Conservation (phyloP, 345 rosid species). For the Theobroma cacao region DNA sequence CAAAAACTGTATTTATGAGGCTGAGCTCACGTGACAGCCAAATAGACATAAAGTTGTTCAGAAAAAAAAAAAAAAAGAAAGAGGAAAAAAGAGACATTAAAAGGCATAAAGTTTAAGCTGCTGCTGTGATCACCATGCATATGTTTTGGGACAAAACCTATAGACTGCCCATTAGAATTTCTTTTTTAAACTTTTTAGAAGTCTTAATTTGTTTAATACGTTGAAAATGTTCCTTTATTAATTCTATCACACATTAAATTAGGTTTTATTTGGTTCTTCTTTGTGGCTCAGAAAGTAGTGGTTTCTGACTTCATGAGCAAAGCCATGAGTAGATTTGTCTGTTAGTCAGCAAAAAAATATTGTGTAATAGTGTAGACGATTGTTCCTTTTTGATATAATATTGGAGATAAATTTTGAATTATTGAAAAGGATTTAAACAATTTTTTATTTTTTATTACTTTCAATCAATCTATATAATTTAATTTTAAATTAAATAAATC, state of each 20-base stretch:
- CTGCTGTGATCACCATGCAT: constrained; percentile 6
- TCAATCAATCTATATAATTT: too few relatives aligned
- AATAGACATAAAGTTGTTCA: not conserved
- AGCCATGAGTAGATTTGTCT: not conserved
- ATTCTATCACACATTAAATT: not conserved
- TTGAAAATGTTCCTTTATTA: not conserved
- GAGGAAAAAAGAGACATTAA: too few relatives aligned
- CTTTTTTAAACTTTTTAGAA: not conserved
- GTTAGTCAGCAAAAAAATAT: not conserved
- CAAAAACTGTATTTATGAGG: too few relatives aligned
- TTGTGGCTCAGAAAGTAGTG: not conserved
- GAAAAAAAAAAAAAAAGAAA: too few relatives aligned
- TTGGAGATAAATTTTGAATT: too few relatives aligned
- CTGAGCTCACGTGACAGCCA: not conserved
- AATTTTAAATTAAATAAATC: too few relatives aligned
- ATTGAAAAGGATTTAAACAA: too few relatives aligned
- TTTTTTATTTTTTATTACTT: too few relatives aligned
- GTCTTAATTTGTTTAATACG: not conserved
- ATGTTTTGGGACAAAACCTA: not conserved
- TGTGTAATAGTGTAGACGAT: not conserved
- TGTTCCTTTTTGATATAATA: too few relatives aligned
- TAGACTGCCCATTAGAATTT: not conserved
- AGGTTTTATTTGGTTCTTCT: not conserved
- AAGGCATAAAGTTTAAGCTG: too few relatives aligned
- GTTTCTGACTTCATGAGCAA: not conserved